Conservation (phyloP, 2,329 filamentous ascomycete species). For the Talaromyces sp. region DNA sequence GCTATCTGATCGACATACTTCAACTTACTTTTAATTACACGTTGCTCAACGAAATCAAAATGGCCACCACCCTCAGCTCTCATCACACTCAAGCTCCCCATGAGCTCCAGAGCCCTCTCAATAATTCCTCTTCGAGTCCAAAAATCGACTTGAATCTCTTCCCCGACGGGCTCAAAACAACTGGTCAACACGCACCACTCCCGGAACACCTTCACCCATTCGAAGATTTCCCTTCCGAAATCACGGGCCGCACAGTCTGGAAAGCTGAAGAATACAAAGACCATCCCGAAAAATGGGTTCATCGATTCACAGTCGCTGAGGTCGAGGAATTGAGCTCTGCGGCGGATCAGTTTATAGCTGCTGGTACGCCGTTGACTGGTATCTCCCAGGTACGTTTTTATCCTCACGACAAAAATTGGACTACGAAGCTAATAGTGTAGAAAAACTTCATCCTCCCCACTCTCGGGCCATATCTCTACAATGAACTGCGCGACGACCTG, state of each 20-base stretch:
- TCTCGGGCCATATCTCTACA: constrained; percentile 52
- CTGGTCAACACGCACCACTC: constrained; percentile 69
- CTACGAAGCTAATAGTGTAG: constrained; percentile 25
- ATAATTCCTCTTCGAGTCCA: not conserved
- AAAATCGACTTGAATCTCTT: constrained; percentile 49
- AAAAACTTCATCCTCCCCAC: constrained; percentile 60
- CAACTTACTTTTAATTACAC: not conserved
- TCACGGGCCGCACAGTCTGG: constrained; percentile 72
- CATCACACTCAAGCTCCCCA: not conserved
- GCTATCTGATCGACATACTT: not conserved
- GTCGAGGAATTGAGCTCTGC: constrained; percentile 63
- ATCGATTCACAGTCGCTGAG: constrained; percentile 65
- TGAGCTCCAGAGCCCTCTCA: not conserved
- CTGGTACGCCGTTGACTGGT: constrained; percentile 65
- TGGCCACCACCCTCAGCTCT: not conserved
- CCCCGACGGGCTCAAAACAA: constrained; percentile 64
- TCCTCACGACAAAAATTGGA: too few relatives aligned
- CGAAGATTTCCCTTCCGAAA: constrained; percentile 65
- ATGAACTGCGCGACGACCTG: constrained; percentile 60
- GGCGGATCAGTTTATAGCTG: constrained; percentile 66
- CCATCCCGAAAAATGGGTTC: constrained; percentile 68
- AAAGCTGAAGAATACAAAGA: constrained; percentile 60
- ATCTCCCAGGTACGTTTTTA: constrained; percentile 55
- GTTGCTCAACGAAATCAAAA: not conserved
- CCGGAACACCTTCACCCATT: constrained; percentile 65